Conservation (phyloP, 768 basidiomycete species). For the Naganishia vishniacii region DNA sequence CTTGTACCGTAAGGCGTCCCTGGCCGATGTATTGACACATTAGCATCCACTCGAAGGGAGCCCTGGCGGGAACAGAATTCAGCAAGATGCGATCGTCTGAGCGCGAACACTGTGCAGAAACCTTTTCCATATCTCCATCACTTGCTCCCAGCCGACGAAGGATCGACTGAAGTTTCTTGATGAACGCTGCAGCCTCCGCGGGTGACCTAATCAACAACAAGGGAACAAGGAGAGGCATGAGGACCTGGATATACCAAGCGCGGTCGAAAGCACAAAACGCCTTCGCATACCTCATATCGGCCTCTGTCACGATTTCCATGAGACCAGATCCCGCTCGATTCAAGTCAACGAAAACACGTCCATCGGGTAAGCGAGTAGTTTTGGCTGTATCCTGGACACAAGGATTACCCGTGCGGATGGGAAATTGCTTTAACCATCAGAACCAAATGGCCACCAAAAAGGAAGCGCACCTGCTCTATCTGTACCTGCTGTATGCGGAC, state of each 20-base stretch:
- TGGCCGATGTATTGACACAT: slow-evolving; percentile 75
- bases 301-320: slow-evolving; percentile 93
- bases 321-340: slow-evolving; percentile 84
- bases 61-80: slow-evolving; percentile 60
- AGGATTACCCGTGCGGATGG: too few relatives aligned
- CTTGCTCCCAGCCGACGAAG: slow-evolving; percentile 78
- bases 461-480: slow-evolving; percentile 71
- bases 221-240: too few relatives aligned
- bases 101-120: too few relatives aligned
- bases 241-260: too few relatives aligned
- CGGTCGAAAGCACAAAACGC: too few relatives aligned
- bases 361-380: slow-evolving; percentile 53
- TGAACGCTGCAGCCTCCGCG: slow-evolving; percentile 84
- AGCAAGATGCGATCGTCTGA: too few relatives aligned
- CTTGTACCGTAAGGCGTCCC: slow-evolving; percentile 62
- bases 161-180: slow-evolving; percentile 71
- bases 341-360: slow-evolving; percentile 62
- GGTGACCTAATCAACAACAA: slow-evolving; percentile 56
- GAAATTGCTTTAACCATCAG: too few relatives aligned
- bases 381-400: slow-evolving; percentile 79
- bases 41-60: slow-evolving; percentile 89
- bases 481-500: slow-evolving; percentile 93
- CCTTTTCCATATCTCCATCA: slow-evolving; percentile 96
- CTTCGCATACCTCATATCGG: slow-evolving; percentile 70
- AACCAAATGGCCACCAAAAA: not conserved